Conservation (phyloP, 768 basidiomycete species). For the Xerocomus spinulosus region DNA sequence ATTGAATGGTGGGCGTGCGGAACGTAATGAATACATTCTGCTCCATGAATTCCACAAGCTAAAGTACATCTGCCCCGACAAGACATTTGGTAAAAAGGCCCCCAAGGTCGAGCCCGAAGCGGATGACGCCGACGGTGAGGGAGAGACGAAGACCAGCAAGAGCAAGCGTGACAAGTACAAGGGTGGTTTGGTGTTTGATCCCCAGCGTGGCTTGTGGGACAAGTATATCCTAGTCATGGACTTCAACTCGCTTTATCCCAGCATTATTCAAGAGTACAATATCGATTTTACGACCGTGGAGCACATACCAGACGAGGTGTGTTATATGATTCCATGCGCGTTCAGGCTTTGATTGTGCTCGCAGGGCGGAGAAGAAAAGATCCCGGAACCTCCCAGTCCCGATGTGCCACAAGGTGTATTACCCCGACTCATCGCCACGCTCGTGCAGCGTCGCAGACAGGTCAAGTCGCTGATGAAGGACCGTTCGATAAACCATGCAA, state of each 20-base stretch:
- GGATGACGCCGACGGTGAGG: conserved; percentile 52
- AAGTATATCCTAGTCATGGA: conserved; percentile 98
- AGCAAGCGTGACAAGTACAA: conserved; percentile 92
- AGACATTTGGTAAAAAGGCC: conserved; percentile 76
- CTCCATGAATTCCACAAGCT: conserved; percentile 95
- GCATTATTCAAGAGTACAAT: conserved; percentile 99
- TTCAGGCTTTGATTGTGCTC: not conserved
- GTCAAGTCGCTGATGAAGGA: conserved; percentile 97
- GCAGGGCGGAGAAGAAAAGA: conserved; percentile 69
- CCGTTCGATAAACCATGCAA: conserved; percentile 60
- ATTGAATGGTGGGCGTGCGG: conserved; percentile 93
- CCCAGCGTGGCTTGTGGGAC: conserved; percentile 94
- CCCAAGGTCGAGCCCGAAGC: conserved; percentile 47
- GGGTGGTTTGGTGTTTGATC: conserved; percentile 96
- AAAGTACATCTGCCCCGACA: conserved; percentile 97
- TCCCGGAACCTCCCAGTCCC: conserved; percentile 80
- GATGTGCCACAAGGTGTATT: conserved; percentile 80
- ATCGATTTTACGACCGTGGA: conserved; percentile 98
- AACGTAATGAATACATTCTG: conserved; percentile 98
- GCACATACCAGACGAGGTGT: conserved; percentile 53
- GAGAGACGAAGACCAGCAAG: conserved; percentile 49
- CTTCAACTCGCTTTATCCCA: conserved; percentile 98
- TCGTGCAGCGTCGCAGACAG: conserved; percentile 82
- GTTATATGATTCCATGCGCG: conserved; percentile 11
- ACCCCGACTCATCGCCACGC: conserved; percentile 95